A percentile compares a stretch with the other conserved stretches of the same genome.
Evolutionary conservation across 129 eudicot genomes (phyloP).

Genomic region (Ambrosia artemisiifolia): DNA sequence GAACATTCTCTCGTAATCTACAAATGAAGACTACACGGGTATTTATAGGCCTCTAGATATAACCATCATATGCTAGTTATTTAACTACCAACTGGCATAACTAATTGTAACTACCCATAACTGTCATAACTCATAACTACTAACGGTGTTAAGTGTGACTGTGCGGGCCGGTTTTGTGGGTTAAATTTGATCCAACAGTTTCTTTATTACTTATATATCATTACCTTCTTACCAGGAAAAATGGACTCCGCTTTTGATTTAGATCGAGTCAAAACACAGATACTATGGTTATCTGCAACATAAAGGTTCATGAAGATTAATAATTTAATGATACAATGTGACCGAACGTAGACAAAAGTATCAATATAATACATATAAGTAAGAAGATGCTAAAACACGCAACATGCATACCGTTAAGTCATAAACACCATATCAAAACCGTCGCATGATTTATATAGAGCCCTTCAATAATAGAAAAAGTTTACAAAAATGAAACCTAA

Average conservation of each 20-base stretch:
- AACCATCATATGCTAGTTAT: too few species aligned
- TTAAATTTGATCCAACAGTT: background rate
- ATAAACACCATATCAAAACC: background rate
- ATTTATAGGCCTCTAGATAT: too few species aligned
- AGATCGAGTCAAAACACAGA: conserved; percentile 86
- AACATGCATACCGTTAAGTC: conserved; percentile 2
- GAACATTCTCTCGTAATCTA: too few species aligned
- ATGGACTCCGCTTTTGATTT: conserved; percentile 74
- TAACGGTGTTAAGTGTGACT: too few species aligned
- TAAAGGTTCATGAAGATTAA: conserved; percentile 12
- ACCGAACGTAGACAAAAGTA: background rate
- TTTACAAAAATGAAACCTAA: background rate
- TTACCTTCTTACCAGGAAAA: conserved; percentile 99
- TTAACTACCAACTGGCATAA: too few species aligned
- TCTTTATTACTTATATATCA: conserved; percentile 20
- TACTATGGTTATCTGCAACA: conserved; percentile 69
- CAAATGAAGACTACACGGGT: too few species aligned
- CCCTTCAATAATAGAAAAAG: background rate
- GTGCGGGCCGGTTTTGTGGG: too few species aligned
- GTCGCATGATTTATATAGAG: background rate
- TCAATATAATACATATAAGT: background rate
- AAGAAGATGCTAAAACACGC: background rate
- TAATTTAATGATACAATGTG: background rate
- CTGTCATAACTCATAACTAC: too few species aligned
- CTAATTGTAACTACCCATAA: too few species aligned